phyloP scores from a whole-genome alignment of 768 basidiomycete genomes.

The Tylopilus vinaceipallidus region DNA sequence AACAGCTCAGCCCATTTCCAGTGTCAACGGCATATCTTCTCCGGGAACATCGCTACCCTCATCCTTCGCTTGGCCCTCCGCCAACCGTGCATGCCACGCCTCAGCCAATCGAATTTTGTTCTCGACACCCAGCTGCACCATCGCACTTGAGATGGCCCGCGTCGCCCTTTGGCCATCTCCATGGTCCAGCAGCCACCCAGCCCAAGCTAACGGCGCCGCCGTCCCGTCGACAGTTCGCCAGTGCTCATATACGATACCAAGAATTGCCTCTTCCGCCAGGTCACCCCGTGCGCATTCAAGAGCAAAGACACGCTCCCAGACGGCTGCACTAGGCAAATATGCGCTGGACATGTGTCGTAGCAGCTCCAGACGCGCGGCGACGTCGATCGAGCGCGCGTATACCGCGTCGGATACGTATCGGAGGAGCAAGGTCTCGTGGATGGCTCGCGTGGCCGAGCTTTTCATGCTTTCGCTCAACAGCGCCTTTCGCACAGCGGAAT shows the following conservation, averaged over 20 bases:
- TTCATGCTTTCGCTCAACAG: constrained; percentile 48
- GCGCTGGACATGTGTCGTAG: constrained; percentile 41
- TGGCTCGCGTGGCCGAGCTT: constrained; percentile 33
- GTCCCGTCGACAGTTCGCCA: constrained; percentile 42
- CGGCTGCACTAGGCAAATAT: constrained; percentile 42
- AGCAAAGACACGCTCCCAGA: constrained; percentile 45
- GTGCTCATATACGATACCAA: constrained; percentile 35
- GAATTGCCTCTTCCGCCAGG: constrained; percentile 17
- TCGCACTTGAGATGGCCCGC: constrained; percentile 34
- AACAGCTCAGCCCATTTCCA: constrained; percentile 11
- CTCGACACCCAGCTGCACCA: constrained; percentile 24
- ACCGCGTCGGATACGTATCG: constrained; percentile 40
- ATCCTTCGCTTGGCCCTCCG: constrained; percentile 7
- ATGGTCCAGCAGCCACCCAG: constrained; percentile 42
- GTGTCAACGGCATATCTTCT: constrained; percentile 13
- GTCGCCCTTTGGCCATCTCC: constrained; percentile 43
- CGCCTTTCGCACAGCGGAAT: constrained; percentile 28
- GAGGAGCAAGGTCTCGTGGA: constrained; percentile 49
- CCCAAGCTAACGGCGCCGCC: constrained; percentile 44
- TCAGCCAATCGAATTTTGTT: constrained; percentile 35
- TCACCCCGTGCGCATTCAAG: constrained; percentile 23
- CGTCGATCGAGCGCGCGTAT: constrained; percentile 18
- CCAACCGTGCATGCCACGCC: constrained; percentile 33
- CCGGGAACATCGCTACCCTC: constrained; percentile 9
- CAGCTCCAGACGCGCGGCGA: constrained; percentile 20